Percentiles rank a stretch among this genome's conserved stretches.
Evolutionary conservation across 2,329 filamentous ascomycete species (phyloP).

Genomic region (Pseudopithomyces chartarum): DNA sequence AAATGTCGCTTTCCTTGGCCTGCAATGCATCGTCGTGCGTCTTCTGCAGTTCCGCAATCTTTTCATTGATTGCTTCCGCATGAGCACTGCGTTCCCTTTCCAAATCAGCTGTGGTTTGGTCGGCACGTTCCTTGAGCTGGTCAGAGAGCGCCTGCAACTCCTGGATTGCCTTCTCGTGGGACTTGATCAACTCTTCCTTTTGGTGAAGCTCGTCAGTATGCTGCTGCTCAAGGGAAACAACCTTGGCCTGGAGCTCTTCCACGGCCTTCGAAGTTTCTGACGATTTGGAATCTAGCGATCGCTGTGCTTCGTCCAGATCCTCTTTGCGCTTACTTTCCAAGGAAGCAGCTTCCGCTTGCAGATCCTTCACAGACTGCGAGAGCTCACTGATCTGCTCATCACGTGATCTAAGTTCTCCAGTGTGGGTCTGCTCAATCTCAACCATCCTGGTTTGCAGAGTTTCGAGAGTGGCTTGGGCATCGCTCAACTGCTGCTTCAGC

Average conservation of each 20-base stretch:
- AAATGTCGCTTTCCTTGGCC: slow-evolving; percentile 35
- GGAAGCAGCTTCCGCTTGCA: slow-evolving; percentile 28
- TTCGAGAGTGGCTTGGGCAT: slow-evolving; percentile 30
- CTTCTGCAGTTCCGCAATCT: slow-evolving; percentile 35
- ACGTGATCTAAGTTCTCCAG: slow-evolving; percentile 29
- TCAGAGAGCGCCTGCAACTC: slow-evolving; percentile 33
- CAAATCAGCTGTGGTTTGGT: slow-evolving; percentile 33
- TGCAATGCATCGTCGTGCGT: slow-evolving; percentile 26
- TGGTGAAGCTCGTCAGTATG: slow-evolving; percentile 38
- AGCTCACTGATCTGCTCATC: slow-evolving; percentile 38
- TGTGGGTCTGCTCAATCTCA: slow-evolving; percentile 35
- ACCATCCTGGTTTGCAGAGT: slow-evolving; percentile 31
- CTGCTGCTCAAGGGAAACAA: slow-evolving; percentile 34
- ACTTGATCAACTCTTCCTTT: slow-evolving; percentile 38
- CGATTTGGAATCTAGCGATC: slow-evolving; percentile 32
- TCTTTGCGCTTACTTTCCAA: slow-evolving; percentile 28
- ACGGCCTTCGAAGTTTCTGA: slow-evolving; percentile 36
- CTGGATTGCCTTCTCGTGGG: slow-evolving; percentile 27
- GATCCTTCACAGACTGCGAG: slow-evolving; percentile 28
- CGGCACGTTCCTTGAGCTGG: slow-evolving; percentile 34
- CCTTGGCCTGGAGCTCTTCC: slow-evolving; percentile 39
- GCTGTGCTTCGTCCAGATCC: slow-evolving; percentile 29
- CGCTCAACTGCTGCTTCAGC: slow-evolving; percentile 24
- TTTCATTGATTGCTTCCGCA: slow-evolving; percentile 28
- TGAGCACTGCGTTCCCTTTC: slow-evolving; percentile 37